A percentile compares a stretch with the other conserved stretches of the same genome.
phyloP scores from a whole-genome alignment of 2,329 filamentous ascomycete genomes.

The Aspergillus pseudoglaucus region DNA sequence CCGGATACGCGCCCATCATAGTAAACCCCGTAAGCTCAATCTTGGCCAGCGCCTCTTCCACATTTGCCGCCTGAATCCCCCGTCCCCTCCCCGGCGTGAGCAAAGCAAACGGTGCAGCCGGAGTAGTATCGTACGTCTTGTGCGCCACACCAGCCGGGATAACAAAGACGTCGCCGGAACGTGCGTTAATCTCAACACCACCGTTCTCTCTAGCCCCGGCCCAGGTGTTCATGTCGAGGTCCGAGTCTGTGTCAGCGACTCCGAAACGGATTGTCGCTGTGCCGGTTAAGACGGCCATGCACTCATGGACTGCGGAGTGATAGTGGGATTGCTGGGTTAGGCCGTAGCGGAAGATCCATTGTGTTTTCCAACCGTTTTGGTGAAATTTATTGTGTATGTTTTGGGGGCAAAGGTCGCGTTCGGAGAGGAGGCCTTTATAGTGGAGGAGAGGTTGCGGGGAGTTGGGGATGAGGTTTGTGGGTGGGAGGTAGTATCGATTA shows the following conservation, averaged over 20 bases:
- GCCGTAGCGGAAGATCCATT: conserved; percentile 55
- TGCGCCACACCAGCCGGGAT: conserved; percentile 52
- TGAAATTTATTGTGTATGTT: conserved; percentile 44
- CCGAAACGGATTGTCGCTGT: conserved; percentile 50
- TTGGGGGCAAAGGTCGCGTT: conserved; percentile 34
- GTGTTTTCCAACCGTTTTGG: conserved; percentile 46
- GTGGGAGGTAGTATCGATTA: conserved; percentile 27
- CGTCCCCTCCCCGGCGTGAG: conserved; percentile 42
- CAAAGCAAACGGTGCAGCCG: conserved; percentile 33
- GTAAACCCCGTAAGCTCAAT: conserved; percentile 42
- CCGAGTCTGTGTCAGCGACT: conserved; percentile 39
- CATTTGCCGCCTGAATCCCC: conserved; percentile 27
- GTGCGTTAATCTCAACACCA: conserved; percentile 44
- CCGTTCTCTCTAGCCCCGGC: conserved; percentile 35
- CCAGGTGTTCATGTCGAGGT: conserved; percentile 9
- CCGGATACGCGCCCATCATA: conserved; percentile 55
- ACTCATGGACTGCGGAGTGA: conserved; percentile 52
- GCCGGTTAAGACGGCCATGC: conserved; percentile 52
- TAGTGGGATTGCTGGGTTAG: conserved; percentile 52
- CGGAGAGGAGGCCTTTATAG: conserved; percentile 41
- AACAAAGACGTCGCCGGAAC: conserved; percentile 53
- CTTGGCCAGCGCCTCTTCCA: conserved; percentile 27
- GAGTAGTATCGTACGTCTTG: conserved; percentile 45
- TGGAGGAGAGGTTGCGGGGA: conserved; percentile 49
- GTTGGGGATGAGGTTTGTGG: conserved; percentile 45